Conservation (phyloP, 2,329 filamentous ascomycete genomes). For the Stachybotrys chlorohalonatus region DNA sequence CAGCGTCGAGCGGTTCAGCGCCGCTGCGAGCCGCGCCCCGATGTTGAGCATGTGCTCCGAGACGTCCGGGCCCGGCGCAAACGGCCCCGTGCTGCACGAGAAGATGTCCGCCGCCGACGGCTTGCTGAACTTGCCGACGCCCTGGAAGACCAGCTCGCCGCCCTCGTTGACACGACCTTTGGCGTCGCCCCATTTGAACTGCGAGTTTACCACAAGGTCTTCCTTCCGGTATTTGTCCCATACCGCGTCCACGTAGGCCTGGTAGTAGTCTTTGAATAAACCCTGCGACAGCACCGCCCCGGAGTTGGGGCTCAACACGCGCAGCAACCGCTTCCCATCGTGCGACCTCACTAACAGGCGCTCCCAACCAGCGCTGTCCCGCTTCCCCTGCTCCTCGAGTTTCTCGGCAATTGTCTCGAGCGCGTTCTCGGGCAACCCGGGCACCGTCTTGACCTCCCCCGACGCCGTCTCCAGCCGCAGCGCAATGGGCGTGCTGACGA, state of each 20-base stretch:
- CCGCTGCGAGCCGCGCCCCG: conserved; percentile 65
- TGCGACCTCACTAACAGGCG: conserved; percentile 35
- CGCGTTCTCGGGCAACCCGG: conserved; percentile 38
- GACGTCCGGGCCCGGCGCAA: conserved; percentile 33
- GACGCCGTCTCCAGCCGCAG: conserved; percentile 40
- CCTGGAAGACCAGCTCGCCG: conserved; percentile 29
- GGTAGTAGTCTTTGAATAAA: conserved; percentile 42
- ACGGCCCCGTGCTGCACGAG: conserved; percentile 46
- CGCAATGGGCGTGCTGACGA: conserved; percentile 57
- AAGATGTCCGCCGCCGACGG: conserved; percentile 42
- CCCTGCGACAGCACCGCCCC: conserved; percentile 31
- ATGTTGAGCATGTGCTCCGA: conserved; percentile 47
- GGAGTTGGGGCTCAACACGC: conserved; percentile 45
- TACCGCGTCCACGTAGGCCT: conserved; percentile 38
- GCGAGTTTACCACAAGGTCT: conserved; percentile 43
- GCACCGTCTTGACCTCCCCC: conserved; percentile 34
- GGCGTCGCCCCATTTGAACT: conserved; percentile 40
- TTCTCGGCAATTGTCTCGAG: conserved; percentile 34
- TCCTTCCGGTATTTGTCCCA: conserved; percentile 38
- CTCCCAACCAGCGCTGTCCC: conserved; percentile 42
- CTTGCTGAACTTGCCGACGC: conserved; percentile 35
- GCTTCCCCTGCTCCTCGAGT: conserved; percentile 34
- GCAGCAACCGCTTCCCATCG: conserved; percentile 29
- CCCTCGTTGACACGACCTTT: conserved; percentile 29
- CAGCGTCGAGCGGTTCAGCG: conserved; percentile 66